phyloP scores from a whole-genome alignment of 1,139 yeast species.

The Torulaspora globosa region DNA sequence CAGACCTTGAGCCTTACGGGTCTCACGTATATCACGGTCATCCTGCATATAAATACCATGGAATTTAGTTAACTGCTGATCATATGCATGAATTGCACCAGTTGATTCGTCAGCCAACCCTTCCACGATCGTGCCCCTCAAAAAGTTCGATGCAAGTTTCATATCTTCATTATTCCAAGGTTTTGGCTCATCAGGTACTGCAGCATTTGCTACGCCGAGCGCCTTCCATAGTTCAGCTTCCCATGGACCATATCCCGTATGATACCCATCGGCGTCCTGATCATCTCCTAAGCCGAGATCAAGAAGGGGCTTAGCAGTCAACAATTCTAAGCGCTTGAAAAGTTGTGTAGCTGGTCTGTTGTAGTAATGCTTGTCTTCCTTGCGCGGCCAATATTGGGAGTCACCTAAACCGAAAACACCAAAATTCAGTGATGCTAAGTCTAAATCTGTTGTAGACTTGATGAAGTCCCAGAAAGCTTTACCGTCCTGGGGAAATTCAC shows the following conservation, averaged over 20 bases:
- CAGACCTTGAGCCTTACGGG: slow-evolving; percentile 83
- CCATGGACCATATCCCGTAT: slow-evolving; percentile 87
- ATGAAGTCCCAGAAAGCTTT: slow-evolving; percentile 84
- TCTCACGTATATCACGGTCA: slow-evolving; percentile 93
- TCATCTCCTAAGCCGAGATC: slow-evolving; percentile 91
- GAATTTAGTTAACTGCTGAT: slow-evolving; percentile 92
- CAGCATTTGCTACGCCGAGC: slow-evolving; percentile 78
- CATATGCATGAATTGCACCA: slow-evolving; percentile 89
- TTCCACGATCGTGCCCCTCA: slow-evolving; percentile 91
- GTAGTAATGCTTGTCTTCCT: slow-evolving; percentile 89
- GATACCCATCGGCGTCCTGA: slow-evolving; percentile 94
- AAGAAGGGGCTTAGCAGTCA: slow-evolving; percentile 70
- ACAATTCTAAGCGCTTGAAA: slow-evolving; percentile 54
- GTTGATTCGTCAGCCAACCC: slow-evolving; percentile 79
- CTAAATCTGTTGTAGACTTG: slow-evolving; percentile 66
- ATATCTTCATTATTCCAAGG: slow-evolving; percentile 96
- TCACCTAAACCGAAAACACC: slow-evolving; percentile 92
- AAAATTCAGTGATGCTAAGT: slow-evolving; percentile 62
- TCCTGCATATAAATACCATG: slow-evolving; percentile 99
- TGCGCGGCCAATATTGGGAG: slow-evolving; percentile 94
- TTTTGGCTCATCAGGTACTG: slow-evolving; percentile 90
- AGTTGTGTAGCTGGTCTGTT: slow-evolving; percentile 88
- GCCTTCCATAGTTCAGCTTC: slow-evolving; percentile 82
- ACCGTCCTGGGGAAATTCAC: slow-evolving; percentile 96
- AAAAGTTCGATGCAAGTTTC: slow-evolving; percentile 77